Evolutionary conservation across 768 basidiomycete species (phyloP), one percentile per base, ranked within the genome.

Genomic region (Cyclocybe cylindracea): DNA sequence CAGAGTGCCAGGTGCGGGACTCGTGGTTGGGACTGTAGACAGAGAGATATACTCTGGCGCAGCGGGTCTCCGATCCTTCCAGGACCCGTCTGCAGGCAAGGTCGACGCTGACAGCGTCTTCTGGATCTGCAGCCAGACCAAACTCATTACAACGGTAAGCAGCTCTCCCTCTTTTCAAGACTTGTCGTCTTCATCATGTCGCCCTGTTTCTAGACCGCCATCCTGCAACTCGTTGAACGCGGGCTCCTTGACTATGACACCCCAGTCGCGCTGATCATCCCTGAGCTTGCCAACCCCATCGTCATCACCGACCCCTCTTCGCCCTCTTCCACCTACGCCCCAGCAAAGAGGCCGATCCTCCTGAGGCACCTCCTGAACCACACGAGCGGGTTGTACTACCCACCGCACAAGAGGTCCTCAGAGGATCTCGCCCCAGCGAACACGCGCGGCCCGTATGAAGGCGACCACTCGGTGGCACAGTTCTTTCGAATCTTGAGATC

Each of bases 111-210:
- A 68, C 5, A 67, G 56, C 37, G 33, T 70, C 3, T 67, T 66
- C 44, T 69, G 68, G 66, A 58, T 68, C n/a, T 72, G 69, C 50
- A 72, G 69, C 50, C 58, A 66, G 52, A 68, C 68, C 1, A 72
- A 72, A 45, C 41, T 69, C 6, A 52, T 70, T 3, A 52, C 60
- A 10, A 58, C 65, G 11, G 69, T 70, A 44, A 37, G 61, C 49
- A 1, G 14, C 8, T 33, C 4, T 14, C 7, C 4, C n/a, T 9
- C 31, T 10, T 16, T 16, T 35, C 11, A 18, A 24, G 19, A 5
- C n/a, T 8, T 24, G 32, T 13, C 9, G 37, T 5, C 14, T 13
- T 9, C 8, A 16, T 14, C 41, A n/a, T 44, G 10, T 48, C 39
- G 44, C 29, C 35, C 37, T 51, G 9, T 39, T 39, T 45, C 14